Conservation (phyloP, 192 early-diverging fungal genomes). For the Coemansia sp. region DNA sequence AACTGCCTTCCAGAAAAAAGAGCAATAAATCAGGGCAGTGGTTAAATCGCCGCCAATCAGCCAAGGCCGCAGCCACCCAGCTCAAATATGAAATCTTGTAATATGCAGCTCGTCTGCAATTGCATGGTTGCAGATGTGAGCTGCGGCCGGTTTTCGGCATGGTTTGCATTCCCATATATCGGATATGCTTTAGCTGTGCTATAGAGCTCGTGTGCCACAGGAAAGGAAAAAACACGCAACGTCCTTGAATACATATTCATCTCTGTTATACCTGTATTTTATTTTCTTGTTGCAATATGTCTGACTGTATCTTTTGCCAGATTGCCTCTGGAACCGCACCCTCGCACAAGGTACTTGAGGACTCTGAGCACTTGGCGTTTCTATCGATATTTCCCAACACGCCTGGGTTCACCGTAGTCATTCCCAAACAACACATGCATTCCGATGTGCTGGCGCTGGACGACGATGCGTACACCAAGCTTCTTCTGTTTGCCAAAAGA, state of each 20-base stretch:
- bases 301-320: conserved; percentile 20
- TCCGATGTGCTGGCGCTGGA: conserved; percentile 30
- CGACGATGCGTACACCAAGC: conserved; percentile 12
- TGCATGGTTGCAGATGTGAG: no score
- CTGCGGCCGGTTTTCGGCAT: no score
- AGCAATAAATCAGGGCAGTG: no score
- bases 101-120: no score
- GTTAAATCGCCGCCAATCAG: no score
- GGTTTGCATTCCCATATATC: no score
- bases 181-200: no score
- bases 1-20: no score
- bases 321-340: conserved; percentile 22
- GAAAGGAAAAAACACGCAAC: no score
- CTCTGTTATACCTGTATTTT: neutral
- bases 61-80: no score
- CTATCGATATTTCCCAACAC: conserved; percentile 31
- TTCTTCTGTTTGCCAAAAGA: conserved; percentile 27
- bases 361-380: conserved; percentile 24
- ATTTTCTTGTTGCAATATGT: neutral
- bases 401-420: conserved; percentile 28
- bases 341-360: conserved; percentile 23
- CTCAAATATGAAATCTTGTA: no score
- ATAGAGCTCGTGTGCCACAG: no score
- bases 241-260: neutral
- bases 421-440: conserved; percentile 17